phyloP scores from a whole-genome alignment of 106 monocot species.

The Dendrobium nobile region DNA sequence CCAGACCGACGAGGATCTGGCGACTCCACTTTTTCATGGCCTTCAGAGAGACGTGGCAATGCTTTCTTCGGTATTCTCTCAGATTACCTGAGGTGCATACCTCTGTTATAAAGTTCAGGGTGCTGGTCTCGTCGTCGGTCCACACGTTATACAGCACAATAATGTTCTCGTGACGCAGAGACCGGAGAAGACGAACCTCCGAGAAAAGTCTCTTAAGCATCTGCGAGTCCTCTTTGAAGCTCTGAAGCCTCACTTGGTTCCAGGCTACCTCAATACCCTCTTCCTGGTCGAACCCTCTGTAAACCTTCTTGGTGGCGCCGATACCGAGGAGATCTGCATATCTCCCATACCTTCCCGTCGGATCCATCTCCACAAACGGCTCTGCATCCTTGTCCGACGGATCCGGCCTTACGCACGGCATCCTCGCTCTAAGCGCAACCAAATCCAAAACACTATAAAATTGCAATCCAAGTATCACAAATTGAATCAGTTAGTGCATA shows the following conservation, averaged over 20 bases:
- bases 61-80: conserved; percentile 48
- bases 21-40: conserved; percentile 78
- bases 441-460: not conserved
- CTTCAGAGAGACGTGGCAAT: conserved; percentile 60
- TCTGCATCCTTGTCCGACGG: conserved; percentile 37
- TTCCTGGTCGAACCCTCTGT: conserved; percentile 77
- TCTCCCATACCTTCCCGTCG: conserved; percentile 70
- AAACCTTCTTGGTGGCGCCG: conserved; percentile 73
- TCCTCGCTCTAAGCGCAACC: not conserved
- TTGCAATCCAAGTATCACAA: not conserved
- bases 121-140: conserved; percentile 16
- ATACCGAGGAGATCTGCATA: conserved; percentile 55
- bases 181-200: conserved; percentile 62
- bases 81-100: conserved; percentile 83
- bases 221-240: conserved; percentile 19
- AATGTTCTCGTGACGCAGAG: conserved; percentile 56
- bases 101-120: conserved; percentile 89
- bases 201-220: conserved; percentile 41
- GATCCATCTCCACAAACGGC: conserved; percentile 82
- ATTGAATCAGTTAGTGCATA: not conserved
- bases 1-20: conserved; percentile 71
- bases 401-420: conserved; percentile 18
- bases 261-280: conserved; percentile 87
- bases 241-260: conserved; percentile 57
- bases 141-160: conserved; percentile 46